Evolutionary conservation across 2,329 filamentous ascomycete genomes (phyloP).

Genomic region (Penicillium sp.): DNA sequence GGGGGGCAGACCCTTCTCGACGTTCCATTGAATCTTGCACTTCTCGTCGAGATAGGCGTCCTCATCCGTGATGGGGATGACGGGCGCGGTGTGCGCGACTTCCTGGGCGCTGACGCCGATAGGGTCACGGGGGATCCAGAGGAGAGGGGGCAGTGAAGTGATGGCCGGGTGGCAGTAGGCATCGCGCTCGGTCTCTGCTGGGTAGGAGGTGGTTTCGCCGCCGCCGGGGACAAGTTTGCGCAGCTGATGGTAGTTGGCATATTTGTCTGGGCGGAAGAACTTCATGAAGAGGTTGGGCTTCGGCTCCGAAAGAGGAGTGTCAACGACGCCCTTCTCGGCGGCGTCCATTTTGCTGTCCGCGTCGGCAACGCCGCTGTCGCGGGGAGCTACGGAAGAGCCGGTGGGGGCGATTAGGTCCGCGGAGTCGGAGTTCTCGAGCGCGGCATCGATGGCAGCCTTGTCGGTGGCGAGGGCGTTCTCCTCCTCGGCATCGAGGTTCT

Average conservation of each 20-base stretch:
- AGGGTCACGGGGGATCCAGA: constrained; percentile 81
- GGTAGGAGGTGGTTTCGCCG: constrained; percentile 56
- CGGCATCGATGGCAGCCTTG: constrained; percentile 13
- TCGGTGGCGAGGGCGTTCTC: constrained; percentile 43
- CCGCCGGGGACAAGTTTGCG: constrained; percentile 63
- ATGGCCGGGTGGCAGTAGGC: constrained; percentile 74
- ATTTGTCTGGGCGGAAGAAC: constrained; percentile 75
- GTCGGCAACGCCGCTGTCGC: constrained; percentile 28
- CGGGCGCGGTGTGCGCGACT: constrained; percentile 64
- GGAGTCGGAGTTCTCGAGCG: constrained; percentile 1
- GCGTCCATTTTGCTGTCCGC: constrained; percentile 31
- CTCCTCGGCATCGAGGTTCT: constrained; percentile 62
- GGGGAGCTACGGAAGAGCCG: constrained; percentile 15
- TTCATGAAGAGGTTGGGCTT: constrained; percentile 38
- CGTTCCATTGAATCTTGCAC: constrained; percentile 60
- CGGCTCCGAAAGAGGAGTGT: constrained; percentile 25
- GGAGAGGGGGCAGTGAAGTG: constrained; percentile 57
- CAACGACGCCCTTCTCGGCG: constrained; percentile 37
- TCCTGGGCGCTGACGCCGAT: constrained; percentile 75
- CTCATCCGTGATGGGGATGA: constrained; percentile 77
- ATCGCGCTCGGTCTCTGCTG: constrained; percentile 58
- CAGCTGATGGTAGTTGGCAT: constrained; percentile 67
- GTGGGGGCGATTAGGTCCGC: neutral
- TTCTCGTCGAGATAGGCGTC: constrained; percentile 68
- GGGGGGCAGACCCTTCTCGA: constrained; percentile 54